These are phyloP conservation scores for Chlamydomonas schloesseri DNA, from an alignment of 139 green algal genomes.

Conservation along the genomic window DNA sequence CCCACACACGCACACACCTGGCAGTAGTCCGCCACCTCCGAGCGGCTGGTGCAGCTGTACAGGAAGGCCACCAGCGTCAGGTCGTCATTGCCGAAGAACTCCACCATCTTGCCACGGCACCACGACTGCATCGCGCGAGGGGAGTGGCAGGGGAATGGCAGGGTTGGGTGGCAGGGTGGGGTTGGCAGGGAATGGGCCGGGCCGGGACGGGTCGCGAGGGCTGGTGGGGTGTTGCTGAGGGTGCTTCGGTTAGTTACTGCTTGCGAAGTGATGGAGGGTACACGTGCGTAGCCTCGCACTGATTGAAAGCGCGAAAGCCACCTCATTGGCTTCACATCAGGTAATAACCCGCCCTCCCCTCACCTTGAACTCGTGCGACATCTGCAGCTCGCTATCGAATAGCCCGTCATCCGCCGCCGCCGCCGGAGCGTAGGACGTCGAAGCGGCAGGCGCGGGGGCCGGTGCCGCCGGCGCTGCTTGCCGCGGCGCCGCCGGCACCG, in stretches of 20 bases:
- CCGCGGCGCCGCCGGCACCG: neutral
- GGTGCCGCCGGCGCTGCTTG: neutral
- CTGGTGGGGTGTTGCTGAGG: no score
- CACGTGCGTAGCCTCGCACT: no score
- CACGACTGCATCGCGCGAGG: slow-evolving; percentile 9
- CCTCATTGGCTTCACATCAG: no score
- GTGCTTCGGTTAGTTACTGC: no score
- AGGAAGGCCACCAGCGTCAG: slow-evolving; percentile 84
- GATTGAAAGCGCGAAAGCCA: no score
- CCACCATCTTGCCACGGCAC: slow-evolving; percentile 70
- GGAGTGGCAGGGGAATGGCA: neutral
- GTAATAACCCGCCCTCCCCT: no score
- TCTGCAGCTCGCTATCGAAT: slow-evolving; percentile 49
- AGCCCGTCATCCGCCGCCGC: slow-evolving; percentile 19
- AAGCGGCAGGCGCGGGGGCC: neutral
- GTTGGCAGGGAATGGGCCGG: neutral
- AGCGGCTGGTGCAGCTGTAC: slow-evolving; percentile 69
- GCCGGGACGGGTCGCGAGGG: no score
- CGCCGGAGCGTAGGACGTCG: slow-evolving; percentile 24
- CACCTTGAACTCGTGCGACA: slow-evolving; percentile 54
- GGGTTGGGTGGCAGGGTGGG: no score
- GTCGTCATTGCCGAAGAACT: slow-evolving; percentile 69
- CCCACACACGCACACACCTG: no score
- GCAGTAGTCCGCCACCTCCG: slow-evolving; percentile 86
- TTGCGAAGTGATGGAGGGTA: no score